phyloP scores from a whole-genome alignment of 192 early-diverging fungal genomes.

The Linnemannia elongata region DNA sequence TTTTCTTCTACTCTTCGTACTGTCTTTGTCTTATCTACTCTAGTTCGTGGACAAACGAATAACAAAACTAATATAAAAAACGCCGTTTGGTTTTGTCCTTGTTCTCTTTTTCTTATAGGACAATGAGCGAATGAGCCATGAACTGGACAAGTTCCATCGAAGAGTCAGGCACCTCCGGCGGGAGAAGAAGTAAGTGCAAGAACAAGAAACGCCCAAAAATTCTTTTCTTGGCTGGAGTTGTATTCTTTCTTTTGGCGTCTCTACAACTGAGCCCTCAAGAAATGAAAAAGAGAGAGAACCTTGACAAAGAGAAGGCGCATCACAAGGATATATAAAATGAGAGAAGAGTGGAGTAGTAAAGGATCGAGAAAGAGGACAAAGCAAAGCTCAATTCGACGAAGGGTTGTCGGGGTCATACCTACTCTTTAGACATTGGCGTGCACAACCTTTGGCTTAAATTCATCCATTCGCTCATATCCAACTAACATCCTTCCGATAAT shows the following conservation, averaged over 20 bases:
- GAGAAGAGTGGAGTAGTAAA: too few species aligned
- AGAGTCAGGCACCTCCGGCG: slow-evolving; percentile 39
- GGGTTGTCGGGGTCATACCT: too few species aligned
- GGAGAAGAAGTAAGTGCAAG: slow-evolving; percentile 46
- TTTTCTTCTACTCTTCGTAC: neutral
- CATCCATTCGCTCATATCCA: neutral
- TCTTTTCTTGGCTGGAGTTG: neutral
- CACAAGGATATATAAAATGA: too few species aligned
- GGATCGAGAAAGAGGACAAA: too few species aligned
- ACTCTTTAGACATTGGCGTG: too few species aligned
- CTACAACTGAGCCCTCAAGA: too few species aligned
- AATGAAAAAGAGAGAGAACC: neutral
- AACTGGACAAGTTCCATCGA: slow-evolving; percentile 33
- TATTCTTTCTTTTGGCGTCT: too few species aligned
- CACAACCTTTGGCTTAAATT: too few species aligned
- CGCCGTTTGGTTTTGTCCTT: neutral
- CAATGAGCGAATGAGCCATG: slow-evolving; percentile 32
- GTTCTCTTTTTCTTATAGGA: slow-evolving; percentile 12
- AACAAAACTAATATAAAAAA: neutral
- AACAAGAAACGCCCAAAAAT: neutral
- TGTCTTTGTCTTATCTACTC: neutral
- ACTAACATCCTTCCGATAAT: neutral
- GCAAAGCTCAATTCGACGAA: too few species aligned
- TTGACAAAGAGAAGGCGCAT: too few species aligned
- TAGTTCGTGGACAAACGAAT: neutral